Evolutionary conservation across 2,329 filamentous ascomycete species (phyloP).

Genomic region (Colletotrichum truncatum): DNA sequence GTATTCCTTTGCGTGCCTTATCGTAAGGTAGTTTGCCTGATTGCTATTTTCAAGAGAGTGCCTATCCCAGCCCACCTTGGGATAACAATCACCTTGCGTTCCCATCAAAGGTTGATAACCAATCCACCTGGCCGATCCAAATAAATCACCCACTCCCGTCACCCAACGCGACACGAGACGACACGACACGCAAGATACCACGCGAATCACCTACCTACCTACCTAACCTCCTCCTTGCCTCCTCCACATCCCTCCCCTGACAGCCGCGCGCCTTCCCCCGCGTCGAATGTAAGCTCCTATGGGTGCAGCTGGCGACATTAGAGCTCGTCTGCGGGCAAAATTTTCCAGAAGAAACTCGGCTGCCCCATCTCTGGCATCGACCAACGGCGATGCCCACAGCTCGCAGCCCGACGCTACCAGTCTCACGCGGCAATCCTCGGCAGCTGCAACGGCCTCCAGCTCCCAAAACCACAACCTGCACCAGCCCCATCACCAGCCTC

Average conservation of each 20-base stretch:
- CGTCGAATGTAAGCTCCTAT: slow-evolving; percentile 8
- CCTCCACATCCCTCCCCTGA: not conserved
- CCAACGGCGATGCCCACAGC: slow-evolving; percentile 37
- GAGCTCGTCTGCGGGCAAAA: slow-evolving; percentile 56
- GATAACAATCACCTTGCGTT: not conserved
- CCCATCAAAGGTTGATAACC: not conserved
- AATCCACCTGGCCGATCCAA: not conserved
- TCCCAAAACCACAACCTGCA: slow-evolving; percentile 18
- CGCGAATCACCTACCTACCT: not conserved
- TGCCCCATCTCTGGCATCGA: slow-evolving; percentile 46
- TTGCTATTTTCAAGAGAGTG: not conserved
- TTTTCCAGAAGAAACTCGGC: slow-evolving; percentile 54
- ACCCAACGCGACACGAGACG: slow-evolving; percentile 6
- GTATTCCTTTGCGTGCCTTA: too few relatives aligned
- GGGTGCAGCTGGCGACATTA: slow-evolving; percentile 48
- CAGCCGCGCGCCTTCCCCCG: not conserved
- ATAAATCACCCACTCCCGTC: slow-evolving; percentile 4
- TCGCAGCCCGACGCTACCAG: slow-evolving; percentile 37
- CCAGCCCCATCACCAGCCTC: slow-evolving; percentile 6
- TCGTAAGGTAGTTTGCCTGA: not conserved
- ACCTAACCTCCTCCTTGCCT: not conserved
- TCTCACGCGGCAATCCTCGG: slow-evolving; percentile 29
- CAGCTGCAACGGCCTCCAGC: slow-evolving; percentile 26
- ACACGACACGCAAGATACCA: not conserved
- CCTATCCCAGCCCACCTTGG: not conserved